Percentiles rank a stretch among this genome's conserved stretches.
Evolutionary conservation across 345 rosid genomes (phyloP).

Genomic region (Lenwebbia sp.): DNA sequence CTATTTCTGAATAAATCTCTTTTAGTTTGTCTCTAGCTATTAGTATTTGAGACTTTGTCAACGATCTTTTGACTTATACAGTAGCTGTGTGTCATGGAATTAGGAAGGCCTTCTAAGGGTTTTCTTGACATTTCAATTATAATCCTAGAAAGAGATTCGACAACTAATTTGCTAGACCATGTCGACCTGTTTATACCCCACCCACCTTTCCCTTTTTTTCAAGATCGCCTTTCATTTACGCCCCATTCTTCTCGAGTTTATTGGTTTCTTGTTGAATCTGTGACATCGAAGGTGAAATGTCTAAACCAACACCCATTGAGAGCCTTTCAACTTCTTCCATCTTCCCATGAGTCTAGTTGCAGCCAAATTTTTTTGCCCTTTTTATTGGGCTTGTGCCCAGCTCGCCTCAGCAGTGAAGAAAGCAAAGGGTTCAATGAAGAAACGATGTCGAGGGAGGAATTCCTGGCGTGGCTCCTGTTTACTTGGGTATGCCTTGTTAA

Average conservation of each 20-base stretch:
- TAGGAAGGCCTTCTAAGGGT: not conserved
- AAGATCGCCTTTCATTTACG: not conserved
- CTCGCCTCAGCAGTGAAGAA: not conserved
- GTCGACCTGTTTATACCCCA: not conserved
- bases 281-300: not conserved
- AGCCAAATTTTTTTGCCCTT: not conserved
- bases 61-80: not conserved
- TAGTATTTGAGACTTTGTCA: not conserved
- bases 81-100: not conserved
- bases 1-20: not conserved
- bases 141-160: not conserved
- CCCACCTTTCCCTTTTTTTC: not conserved
- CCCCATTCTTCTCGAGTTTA: not conserved
- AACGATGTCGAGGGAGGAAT: not conserved
- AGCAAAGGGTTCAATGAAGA: not conserved
- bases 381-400: not conserved
- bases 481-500: not conserved
- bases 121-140: not conserved
- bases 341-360: not conserved
- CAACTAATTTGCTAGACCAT: not conserved
- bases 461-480: not conserved
- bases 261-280: not conserved
- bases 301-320: too few species aligned
- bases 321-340: not conserved
- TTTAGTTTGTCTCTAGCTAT: not conserved